These are phyloP conservation scores for Carex pumila DNA, from an alignment of 176 grass and related monocot species.

Conservation along the genomic window DNA sequence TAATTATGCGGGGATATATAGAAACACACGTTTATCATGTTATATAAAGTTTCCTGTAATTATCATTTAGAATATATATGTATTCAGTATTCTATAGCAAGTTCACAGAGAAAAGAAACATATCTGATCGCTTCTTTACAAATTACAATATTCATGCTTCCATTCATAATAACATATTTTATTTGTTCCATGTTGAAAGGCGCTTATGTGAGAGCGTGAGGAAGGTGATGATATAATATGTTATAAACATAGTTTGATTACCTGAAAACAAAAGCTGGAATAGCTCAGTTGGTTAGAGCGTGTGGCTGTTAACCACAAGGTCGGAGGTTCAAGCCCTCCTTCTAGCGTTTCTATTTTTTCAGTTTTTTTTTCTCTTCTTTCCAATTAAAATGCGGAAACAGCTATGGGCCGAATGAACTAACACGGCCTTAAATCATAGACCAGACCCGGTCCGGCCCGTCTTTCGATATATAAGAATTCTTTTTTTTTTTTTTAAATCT, in stretches of 20 bases:
- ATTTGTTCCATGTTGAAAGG: no score
- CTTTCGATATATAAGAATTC: no score
- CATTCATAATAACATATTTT: no score
- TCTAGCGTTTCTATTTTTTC: conserved; percentile 16
- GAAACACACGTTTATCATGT: not conserved
- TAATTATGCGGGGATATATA: not conserved
- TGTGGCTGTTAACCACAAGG: conserved; percentile 59
- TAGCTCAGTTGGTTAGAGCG: conserved; percentile 54
- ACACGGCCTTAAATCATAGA: not conserved
- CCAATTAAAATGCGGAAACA: not conserved
- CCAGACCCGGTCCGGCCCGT: no score
- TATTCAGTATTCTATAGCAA: not conserved
- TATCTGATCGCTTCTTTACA: not conserved
- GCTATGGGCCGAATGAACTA: not conserved
- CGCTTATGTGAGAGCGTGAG: no score
- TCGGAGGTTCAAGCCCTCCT: conserved; percentile 52
- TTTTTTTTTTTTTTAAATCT: no score
- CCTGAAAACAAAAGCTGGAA: conserved; percentile 11
- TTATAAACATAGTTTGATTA: no score
- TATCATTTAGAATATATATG: not conserved
- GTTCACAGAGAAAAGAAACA: not conserved
- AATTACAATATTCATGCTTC: not conserved
- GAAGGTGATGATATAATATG: no score
- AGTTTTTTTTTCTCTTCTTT: not conserved
- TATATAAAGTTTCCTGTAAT: not conserved